These are phyloP conservation scores for Ustilago hordei DNA, from an alignment of 1,284 basidiomycete genomes.

Conservation along the genomic window DNA sequence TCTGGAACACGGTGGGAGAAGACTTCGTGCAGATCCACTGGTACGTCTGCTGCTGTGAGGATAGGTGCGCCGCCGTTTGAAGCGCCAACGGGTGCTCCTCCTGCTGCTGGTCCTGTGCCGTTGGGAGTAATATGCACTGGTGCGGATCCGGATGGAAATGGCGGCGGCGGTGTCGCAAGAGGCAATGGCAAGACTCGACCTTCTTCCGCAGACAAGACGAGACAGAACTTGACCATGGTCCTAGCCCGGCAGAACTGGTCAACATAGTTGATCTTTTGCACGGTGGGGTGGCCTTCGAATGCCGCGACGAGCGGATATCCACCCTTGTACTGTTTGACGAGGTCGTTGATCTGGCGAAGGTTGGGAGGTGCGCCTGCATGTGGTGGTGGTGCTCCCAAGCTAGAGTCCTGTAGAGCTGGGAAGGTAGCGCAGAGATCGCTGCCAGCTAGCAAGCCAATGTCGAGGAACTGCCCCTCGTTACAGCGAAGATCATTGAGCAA, in stretches of 20 bases:
- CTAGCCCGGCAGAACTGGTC: constrained; percentile 91
- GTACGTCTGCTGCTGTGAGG: constrained; percentile 85
- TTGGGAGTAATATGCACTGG: constrained; percentile 27
- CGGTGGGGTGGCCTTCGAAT: constrained; percentile 74
- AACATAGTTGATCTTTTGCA: constrained; percentile 80
- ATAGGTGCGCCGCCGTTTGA: constrained; percentile 72
- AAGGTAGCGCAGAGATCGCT: constrained; percentile 85
- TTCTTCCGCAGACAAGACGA: constrained; percentile 87
- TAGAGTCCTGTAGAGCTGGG: constrained; percentile 78
- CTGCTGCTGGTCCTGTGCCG: constrained; percentile 71
- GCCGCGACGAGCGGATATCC: constrained; percentile 60
- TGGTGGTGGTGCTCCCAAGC: constrained; percentile 45
- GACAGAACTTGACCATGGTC: constrained; percentile 90
- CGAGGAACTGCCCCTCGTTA: constrained; percentile 91
- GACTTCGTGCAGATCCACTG: constrained; percentile 90
- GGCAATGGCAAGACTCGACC: constrained; percentile 89
- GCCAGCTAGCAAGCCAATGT: constrained; percentile 90
- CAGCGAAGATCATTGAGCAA: constrained; percentile 82
- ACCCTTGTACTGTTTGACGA: constrained; percentile 61
- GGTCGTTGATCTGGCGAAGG: constrained; percentile 71
- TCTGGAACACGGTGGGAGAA: constrained; percentile 95
- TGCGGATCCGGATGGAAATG: constrained; percentile 45
- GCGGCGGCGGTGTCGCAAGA: constrained; percentile 75
- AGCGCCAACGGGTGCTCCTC: constrained; percentile 74
- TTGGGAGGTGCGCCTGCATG: constrained; percentile 51